Base-by-base conservation (phyloP, 148 eudicot genomes). In the Chenopodium formosanum region DNA sequence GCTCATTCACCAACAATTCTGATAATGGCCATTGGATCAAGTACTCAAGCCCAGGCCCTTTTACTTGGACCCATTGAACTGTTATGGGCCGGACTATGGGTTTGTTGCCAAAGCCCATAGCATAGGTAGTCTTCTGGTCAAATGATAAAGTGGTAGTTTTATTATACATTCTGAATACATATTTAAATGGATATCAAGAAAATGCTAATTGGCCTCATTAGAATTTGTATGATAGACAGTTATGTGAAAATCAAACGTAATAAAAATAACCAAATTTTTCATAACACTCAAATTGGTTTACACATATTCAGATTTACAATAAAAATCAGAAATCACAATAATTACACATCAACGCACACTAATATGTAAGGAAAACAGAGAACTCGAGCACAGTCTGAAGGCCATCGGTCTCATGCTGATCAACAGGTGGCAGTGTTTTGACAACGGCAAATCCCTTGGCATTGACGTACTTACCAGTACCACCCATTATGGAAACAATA, bases 301-400 rank as follows among this genome's bases (percentile, higher is more conserved):
- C 77, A 82, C 48, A 44, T 12, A 66, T 32, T 81, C 53, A 50
- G 2, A 23, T 68, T 68, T 65, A 70, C 25, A 70, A 7, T 32
- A 27, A 3, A 78, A 67, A 53, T 67, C 48, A 52, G 76, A 73
- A 17, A 40, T 69, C 71, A 77, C 25, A 76, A 22, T 50, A 71
- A 44, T 75, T 58, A 76, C 77, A 76, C 50, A 50, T 12, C 19
- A 8, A 34, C 68, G 72, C 74, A 81, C 70, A 23, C 56, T 80
- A 88, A 48, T 91, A 88, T 77, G 89, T 86, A 70, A 93, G 91
- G 77, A 84, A 89, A 65, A 93, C 92, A 81, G 83, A 84, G 66
- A 93, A 84, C 81, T 90, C 79, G 53, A 95, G 86, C 81, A 93
- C 79, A n/a, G 97, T 93, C 91, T 95, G 92, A 34, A 89, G 74